Evolutionary conservation across 257 asterid species (phyloP), one percentile per base, ranked within the genome.

Genomic region (Jasminum sambac): DNA sequence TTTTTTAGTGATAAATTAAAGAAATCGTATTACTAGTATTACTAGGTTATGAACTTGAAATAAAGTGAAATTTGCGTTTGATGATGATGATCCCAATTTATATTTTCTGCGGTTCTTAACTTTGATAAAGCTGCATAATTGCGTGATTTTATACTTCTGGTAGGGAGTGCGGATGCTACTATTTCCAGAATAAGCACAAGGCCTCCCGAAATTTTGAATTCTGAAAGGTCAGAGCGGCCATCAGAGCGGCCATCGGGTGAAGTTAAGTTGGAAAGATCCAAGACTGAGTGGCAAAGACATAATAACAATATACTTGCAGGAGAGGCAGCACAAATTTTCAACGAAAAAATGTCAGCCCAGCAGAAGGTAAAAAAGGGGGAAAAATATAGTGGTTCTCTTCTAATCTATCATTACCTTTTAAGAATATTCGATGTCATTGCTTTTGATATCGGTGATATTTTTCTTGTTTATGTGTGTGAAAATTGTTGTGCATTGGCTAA

Each of bases 311-410:
- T 83, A 67, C 81, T 75, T 62, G 83, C 91, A 8, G 83, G 79
- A 72, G 99, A 94, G 79, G 95, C 96, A 68, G 96, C 87, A 1
- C 91, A 89, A 77, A 80, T 89, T 71, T 91, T 85, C 78, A 96
- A 91, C 79, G 85, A 84, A 76, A 84, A 82, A 42, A 76, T 89
- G 70, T 67, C 97, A 64, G 91, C 74, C 58, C 95, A 88, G 67
- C 86, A 91, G 87, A 94, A 89, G 97, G 99, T 94, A 83, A 55
- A 19, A 21, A 8, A n/a, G 8, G 4, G 2, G 36, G 36, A 30
- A 30, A 30, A 30, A 30, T 10, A 17, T 0, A 8, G 12, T 0
- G 9, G 19, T 55, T 19, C 36, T 55, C 34, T 9, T 55, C 62
- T 55, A 46, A 16, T 55, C 16, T 6, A 0, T 13, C 36, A 17